phyloP scores from a whole-genome alignment of 306 rosid species.

The Vigna angularis region DNA sequence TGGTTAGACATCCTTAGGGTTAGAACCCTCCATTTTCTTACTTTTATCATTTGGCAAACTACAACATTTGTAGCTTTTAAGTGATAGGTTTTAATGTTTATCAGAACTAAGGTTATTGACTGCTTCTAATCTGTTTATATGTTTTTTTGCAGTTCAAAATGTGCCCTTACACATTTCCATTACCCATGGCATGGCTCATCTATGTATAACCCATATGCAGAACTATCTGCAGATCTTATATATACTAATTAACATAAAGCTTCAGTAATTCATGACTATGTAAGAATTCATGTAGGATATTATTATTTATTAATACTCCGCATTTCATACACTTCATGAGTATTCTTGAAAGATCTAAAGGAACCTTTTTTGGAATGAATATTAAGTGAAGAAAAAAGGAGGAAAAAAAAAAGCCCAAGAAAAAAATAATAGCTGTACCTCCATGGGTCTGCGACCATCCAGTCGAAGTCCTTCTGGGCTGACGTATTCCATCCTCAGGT shows the following conservation, averaged over 20 bases:
- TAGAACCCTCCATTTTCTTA: not conserved
- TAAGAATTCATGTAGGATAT: not conserved
- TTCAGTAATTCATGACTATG: not conserved
- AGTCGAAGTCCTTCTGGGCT: slow-evolving; percentile 95
- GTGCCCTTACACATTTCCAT: not conserved
- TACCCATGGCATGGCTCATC: not conserved
- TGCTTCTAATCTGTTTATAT: not conserved
- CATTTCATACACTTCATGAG: not conserved
- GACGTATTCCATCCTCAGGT: slow-evolving; percentile 71
- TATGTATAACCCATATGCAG: not conserved
- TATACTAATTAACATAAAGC: not conserved
- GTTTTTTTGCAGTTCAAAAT: not conserved
- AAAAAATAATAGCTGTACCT: slow-evolving; percentile 33
- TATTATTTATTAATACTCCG: not conserved
- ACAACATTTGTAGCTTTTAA: not conserved
- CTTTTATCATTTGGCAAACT: not conserved
- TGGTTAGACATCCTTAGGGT: not conserved
- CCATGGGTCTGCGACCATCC: slow-evolving; percentile 88
- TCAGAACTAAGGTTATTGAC: not conserved
- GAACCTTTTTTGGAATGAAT: not conserved
- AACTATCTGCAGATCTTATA: not conserved
- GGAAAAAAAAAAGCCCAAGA: not conserved
- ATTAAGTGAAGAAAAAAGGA: not conserved
- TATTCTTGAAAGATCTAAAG: not conserved
- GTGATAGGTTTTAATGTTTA: not conserved